Evolutionary conservation across 352 stramenopile genomes (phyloP).

Genomic region (Phytophthora pluvialis): DNA sequence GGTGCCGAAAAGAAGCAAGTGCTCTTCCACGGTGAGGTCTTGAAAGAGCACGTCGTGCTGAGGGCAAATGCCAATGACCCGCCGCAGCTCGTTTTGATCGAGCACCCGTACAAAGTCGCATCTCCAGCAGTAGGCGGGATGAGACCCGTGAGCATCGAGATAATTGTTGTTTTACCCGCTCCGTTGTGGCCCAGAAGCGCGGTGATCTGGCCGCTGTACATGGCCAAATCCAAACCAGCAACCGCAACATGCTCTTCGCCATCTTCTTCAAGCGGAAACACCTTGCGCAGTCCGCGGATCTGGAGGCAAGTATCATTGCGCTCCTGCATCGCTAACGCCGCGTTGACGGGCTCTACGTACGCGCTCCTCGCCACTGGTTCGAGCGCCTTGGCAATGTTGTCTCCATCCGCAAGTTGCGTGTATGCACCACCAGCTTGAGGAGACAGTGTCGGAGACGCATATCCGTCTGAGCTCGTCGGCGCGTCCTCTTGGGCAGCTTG

Average conservation of each 20-base stretch:
- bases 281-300: slow-evolving; percentile 56
- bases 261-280: slow-evolving; percentile 64
- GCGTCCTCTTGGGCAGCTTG: slow-evolving; percentile 1
- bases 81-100: slow-evolving; percentile 81
- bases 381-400: neutral
- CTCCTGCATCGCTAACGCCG: slow-evolving; percentile 49
- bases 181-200: slow-evolving; percentile 89
- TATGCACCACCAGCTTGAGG: slow-evolving; percentile 35
- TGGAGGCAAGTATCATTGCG: slow-evolving; percentile 48
- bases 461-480: slow-evolving; percentile 2
- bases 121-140: slow-evolving; percentile 67
- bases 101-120: slow-evolving; percentile 75
- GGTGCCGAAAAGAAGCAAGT: slow-evolving; percentile 92
- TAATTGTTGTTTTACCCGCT: slow-evolving; percentile 92
- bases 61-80: slow-evolving; percentile 95
- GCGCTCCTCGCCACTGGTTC: neutral
- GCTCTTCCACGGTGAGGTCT: slow-evolving; percentile 94
- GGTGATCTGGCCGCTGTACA: slow-evolving; percentile 94
- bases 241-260: slow-evolving; percentile 85
- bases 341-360: slow-evolving; percentile 51
- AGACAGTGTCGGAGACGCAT: slow-evolving; percentile 8
- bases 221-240: slow-evolving; percentile 80
- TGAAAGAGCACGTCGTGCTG: slow-evolving; percentile 97
- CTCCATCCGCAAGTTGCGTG: slow-evolving; percentile 16
- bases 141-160: slow-evolving; percentile 94